These are phyloP conservation scores for Aspergillus tamarii DNA, from an alignment of 2,329 filamentous ascomycete species.

Conservation along the genomic window DNA sequence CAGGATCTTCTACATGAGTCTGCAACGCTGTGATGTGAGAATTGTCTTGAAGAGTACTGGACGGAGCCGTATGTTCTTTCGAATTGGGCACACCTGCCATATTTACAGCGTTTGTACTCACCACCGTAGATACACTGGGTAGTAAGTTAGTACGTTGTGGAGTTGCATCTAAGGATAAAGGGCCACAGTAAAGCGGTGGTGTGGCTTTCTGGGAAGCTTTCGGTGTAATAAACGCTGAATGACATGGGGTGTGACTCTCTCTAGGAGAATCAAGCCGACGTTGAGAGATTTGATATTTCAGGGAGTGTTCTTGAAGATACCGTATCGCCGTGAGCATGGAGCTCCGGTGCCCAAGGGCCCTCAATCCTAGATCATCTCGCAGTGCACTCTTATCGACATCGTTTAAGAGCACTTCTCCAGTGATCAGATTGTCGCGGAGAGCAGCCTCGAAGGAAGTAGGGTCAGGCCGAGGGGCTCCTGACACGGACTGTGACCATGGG, in stretches of 20 bases:
- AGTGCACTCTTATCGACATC: constrained; percentile 54
- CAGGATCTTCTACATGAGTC: background rate
- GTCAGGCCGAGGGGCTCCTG: constrained; percentile 53
- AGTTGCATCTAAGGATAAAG: background rate
- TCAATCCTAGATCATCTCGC: constrained; percentile 61
- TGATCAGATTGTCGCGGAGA: constrained; percentile 65
- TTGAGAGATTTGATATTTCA: constrained; percentile 46
- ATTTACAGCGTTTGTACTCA: background rate
- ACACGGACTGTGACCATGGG: constrained; percentile 38
- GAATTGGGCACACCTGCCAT: background rate
- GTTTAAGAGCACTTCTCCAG: constrained; percentile 66
- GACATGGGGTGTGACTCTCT: constrained; percentile 6
- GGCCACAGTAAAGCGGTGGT: background rate
- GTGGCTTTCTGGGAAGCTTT: background rate
- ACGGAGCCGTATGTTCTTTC: too few relatives aligned
- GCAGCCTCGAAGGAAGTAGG: constrained; percentile 54
- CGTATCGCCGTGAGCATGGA: constrained; percentile 62
- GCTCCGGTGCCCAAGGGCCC: constrained; percentile 59
- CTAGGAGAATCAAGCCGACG: constrained; percentile 4
- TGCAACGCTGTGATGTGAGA: background rate
- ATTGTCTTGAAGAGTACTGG: background rate
- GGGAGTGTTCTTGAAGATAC: constrained; percentile 58
- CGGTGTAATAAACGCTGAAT: background rate
- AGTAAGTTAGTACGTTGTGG: background rate
- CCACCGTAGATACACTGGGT: background rate